Conservation (phyloP, 768 basidiomycete genomes). For the Jaapia argillacea region DNA sequence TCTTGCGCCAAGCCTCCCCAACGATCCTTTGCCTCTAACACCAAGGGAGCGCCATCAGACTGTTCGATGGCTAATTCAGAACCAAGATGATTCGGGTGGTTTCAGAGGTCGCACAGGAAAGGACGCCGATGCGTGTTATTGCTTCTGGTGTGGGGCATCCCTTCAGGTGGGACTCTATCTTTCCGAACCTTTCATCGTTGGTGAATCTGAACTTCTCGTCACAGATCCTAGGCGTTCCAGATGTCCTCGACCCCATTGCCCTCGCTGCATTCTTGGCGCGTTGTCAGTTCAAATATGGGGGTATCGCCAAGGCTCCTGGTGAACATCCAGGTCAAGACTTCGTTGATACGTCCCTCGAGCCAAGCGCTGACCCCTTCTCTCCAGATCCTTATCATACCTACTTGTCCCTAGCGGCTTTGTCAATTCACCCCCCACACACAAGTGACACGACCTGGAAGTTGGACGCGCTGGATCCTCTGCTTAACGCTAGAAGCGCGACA, state of each 20-base stretch:
- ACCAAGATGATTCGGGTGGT: conserved; percentile 66
- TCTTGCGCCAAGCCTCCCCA: conserved; percentile 29
- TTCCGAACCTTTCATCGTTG: too few species aligned
- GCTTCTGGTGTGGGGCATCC: conserved; percentile 89
- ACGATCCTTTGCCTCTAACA: conserved; percentile 18
- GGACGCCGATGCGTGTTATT: conserved; percentile 87
- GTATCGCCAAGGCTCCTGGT: conserved; percentile 76
- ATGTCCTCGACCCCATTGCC: conserved; percentile 44
- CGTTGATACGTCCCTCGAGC: not conserved
- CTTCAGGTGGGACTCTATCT: conserved; percentile 41
- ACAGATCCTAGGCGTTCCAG: conserved; percentile 61
- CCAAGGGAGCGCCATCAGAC: conserved; percentile 39
- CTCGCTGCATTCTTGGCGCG: conserved; percentile 55
- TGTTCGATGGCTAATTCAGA: conserved; percentile 68
- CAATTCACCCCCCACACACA: conserved; percentile 43
- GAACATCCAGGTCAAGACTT: conserved; percentile 59
- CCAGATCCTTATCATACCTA: conserved; percentile 95
- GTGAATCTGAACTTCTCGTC: too few species aligned
- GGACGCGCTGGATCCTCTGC: conserved; percentile 48
- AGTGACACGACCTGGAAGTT: conserved; percentile 41
- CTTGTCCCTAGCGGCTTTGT: conserved; percentile 72
- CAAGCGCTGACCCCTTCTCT: conserved; percentile 1
- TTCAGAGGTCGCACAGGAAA: conserved; percentile 88
- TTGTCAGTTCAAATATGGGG: conserved; percentile 87
- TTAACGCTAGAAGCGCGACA: conserved; percentile 64